phyloP scores from a whole-genome alignment of 441 rosid species.

The Isatis lusitanica region DNA sequence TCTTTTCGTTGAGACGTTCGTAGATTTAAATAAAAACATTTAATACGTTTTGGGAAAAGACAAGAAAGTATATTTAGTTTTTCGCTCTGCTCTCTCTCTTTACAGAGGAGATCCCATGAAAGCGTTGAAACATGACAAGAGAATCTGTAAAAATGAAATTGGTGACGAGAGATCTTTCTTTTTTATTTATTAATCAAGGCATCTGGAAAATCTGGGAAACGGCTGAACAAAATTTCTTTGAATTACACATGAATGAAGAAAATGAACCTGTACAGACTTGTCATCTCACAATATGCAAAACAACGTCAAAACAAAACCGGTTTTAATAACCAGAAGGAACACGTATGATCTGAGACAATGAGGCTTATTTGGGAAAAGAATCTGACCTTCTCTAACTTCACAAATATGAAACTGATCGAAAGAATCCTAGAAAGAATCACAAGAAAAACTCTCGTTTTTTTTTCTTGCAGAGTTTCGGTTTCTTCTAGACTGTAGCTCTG shows the following conservation, averaged over 20 bases:
- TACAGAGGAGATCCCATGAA: not conserved
- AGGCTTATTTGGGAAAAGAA: slow-evolving; percentile 23
- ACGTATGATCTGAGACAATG: slow-evolving; percentile 14
- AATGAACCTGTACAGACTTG: slow-evolving; percentile 41
- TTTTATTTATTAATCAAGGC: not conserved
- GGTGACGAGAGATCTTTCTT: not conserved
- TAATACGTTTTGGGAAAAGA: not conserved
- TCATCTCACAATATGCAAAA: slow-evolving; percentile 28
- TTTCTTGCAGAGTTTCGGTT: not conserved
- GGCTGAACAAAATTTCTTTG: slow-evolving; percentile 64
- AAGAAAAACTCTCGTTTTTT: not conserved
- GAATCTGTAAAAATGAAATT: not conserved
- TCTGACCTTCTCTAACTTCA: slow-evolving; percentile 30
- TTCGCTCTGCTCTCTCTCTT: not conserved
- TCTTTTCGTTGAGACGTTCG: not conserved
- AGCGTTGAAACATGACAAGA: not conserved
- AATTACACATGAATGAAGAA: slow-evolving; percentile 81
- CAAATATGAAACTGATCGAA: slow-evolving; percentile 18
- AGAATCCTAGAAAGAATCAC: slow-evolving; percentile 28
- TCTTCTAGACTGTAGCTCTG: slow-evolving; percentile 27
- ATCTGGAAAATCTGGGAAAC: not conserved
- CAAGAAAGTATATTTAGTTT: not conserved
- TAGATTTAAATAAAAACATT: not conserved
- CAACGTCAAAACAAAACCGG: not conserved
- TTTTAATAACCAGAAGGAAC: slow-evolving; percentile 6